Base-by-base conservation (phyloP, 768 basidiomycete genomes). In the Mycena capillaripes region DNA sequence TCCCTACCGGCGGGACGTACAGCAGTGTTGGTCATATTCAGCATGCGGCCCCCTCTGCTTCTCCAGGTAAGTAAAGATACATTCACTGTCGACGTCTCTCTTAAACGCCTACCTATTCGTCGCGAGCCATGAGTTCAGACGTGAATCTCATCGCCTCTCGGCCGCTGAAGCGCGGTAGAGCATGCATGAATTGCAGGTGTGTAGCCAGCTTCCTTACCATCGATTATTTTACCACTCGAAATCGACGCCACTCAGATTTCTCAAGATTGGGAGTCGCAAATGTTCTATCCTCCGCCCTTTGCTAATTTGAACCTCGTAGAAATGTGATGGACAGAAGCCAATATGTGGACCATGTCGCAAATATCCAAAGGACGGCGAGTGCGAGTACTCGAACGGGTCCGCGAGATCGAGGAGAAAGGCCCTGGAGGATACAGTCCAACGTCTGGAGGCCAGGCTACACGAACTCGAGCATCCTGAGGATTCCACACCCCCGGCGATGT, bases 301-400 rank as follows among this genome's bases (percentile, higher is more conserved):
- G 27, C 60, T 48, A 32, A 68, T 69, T 6, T 65, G 14, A 56
- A 30, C 7, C 17, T 50, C 55, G 70, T 48, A 90, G 92, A 89
- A 89, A 84, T 94, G 93, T 73, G 92, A 94, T 75, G 91, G 92
- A 19, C 79, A 78, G 4, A 89, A 89, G 66, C 92, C 92, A 3
- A 52, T 87, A 12, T 94, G 93, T 78, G 88, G 89, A 1, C 92
- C 90, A 46, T 94, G 92, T 81, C 79, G 82, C 27, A 81, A 85
- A 11, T 87, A 89, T 27, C 89, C 90, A 42, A 88, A 91, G 69
- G 85, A 85, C 32, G 91, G 91, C 63, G 90, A 90, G 34, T 94
- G 93, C 79, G 92, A 93, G 81, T 94, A 93, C 78, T 84, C 89
- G 9, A 92, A 93, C 75, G 90, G 89, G 7, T 86, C 86, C 0